A percentile compares a stretch with the other conserved stretches of the same genome.
phyloP scores from a whole-genome alignment of 192 early-diverging fungal genomes.

The Rhizophagus prolifer region DNA sequence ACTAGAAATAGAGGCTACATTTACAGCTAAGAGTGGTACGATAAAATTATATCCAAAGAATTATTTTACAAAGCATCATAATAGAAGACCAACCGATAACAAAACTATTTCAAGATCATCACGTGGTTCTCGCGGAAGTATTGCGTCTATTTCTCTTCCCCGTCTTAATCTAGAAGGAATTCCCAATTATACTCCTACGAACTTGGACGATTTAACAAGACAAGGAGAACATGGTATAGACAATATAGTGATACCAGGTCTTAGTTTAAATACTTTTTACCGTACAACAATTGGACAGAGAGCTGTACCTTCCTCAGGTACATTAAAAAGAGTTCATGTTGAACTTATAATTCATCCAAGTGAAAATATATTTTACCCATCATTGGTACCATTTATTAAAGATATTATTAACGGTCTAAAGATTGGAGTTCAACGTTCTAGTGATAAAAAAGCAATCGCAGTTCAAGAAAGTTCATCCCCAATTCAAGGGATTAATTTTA shows the following conservation, averaged over 20 bases:
- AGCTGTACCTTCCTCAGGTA: slow-evolving; percentile 29
- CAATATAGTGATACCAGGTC: slow-evolving; percentile 52
- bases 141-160: neutral
- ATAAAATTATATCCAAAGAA: slow-evolving; percentile 55
- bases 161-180: slow-evolving; percentile 15
- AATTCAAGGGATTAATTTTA: slow-evolving; percentile 47
- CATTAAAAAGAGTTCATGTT: slow-evolving; percentile 49
- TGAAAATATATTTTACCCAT: slow-evolving; percentile 70
- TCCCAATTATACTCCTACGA: neutral
- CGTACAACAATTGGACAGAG: slow-evolving; percentile 47
- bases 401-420: slow-evolving; percentile 67
- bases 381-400: slow-evolving; percentile 67
- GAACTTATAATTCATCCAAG: slow-evolving; percentile 68
- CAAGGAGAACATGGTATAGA: slow-evolving; percentile 44
- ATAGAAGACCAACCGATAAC: slow-evolving; percentile 30
- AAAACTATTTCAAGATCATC: slow-evolving; percentile 16
- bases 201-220: slow-evolving; percentile 14
- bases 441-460: slow-evolving; percentile 34
- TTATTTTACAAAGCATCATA: slow-evolving; percentile 42
- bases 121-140: neutral
- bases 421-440: slow-evolving; percentile 49
- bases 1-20: slow-evolving; percentile 49
- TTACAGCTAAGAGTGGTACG: slow-evolving; percentile 49
- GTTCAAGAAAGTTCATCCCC: slow-evolving; percentile 32
- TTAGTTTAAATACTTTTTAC: slow-evolving; percentile 49